Evolutionary conservation across 139 green algal species (phyloP), one percentile per base, ranked within the genome.

Genomic region (Coccomyxa sp.): DNA sequence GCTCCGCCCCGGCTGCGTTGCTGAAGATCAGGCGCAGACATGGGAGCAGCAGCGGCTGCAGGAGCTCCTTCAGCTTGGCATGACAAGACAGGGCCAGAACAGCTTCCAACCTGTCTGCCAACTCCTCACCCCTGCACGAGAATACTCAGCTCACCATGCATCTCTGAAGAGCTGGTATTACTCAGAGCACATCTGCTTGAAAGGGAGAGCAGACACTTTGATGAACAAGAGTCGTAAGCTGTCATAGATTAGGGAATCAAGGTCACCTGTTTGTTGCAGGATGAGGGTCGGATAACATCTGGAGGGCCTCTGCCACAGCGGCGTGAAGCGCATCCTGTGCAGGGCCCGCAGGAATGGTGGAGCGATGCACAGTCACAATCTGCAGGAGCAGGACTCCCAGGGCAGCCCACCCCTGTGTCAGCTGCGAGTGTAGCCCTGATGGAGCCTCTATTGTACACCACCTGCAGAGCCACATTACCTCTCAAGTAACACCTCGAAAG

Each of bases 41-140:
- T 14, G 87, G 68, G 54, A 79, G 84, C 7, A 81, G 87, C 80
- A 88, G 76, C 58, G 55, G 78, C 41, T 76, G 76, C 55, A 85
- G 73, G n/a, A 86, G 78, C 5, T 58, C 27, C 29, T 44, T 31
- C 27, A 82, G 37, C 22, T 39, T 75, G 54, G 29, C 8, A 55
- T 82, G 78, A 22, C 35, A 64, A 29, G 34, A 72, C 24, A 44
- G 29, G 24, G 37, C 58, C 72, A 75, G n/a, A 18, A 64, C 18
- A 22, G 22, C 50, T 22, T n/a, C 50, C 50, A 18, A 64, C 27
- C 50, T 64, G 50, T 22, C 50, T 18, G 50, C 50, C 50, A 64
- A 1, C 50, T 22, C 27, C 18, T 64, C 50, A 64, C 50, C 22
- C 27, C 50, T 22, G 27, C 5, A 64, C 2, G 3, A 31, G 50